Conservation (phyloP, 345 rosid genomes). For the sweet orange (Citrus sinensis) region DVS_A1.0 CM039169.1:3397001-3397500, state of each 20-base stretch:
- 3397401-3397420: not conserved
- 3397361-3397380: no score
- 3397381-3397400: not conserved
- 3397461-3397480: not conserved
- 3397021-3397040: conserved; percentile 3
- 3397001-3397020: not conserved
- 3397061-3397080: not conserved
- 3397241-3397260: not conserved
- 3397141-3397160: conserved; percentile 99
- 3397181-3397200: conserved; percentile 76
- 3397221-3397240: not conserved
- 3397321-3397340: not conserved
- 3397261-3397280: not conserved
- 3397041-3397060: conserved; percentile 5
- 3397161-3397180: conserved; percentile 93
- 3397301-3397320: not conserved
- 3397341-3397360: no score
- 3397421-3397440: not conserved
- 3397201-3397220: not conserved
- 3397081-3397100: conserved; percentile 59
- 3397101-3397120: conserved; percentile 95
- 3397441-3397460: not conserved
- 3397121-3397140: conserved; percentile 93
- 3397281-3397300: not conserved
- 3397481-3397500: not conserved